Conservation (phyloP, 2,329 filamentous ascomycete species). For the Knoxdaviesia proteae region DNA sequence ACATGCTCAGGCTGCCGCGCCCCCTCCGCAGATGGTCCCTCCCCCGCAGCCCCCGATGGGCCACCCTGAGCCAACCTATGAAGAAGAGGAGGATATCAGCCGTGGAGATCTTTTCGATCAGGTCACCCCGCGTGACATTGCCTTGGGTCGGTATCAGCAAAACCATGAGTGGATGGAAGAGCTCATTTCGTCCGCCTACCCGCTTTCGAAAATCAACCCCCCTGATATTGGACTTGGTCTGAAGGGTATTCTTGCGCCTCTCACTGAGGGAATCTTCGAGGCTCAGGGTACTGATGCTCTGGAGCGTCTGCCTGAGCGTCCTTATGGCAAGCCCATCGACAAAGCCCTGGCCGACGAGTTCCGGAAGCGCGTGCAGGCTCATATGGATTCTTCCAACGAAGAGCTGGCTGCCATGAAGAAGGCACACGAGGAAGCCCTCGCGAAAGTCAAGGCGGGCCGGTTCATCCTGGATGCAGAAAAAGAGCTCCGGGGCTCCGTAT, state of each 20-base stretch:
- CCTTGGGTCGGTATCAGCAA: conserved; percentile 67
- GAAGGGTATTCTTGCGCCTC: conserved; percentile 57
- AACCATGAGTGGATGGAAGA: conserved; percentile 99
- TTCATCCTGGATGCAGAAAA: conserved; percentile 55
- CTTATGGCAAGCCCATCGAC: conserved; percentile 45
- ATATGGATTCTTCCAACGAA: conserved; percentile 49
- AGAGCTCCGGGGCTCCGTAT: conserved; percentile 45
- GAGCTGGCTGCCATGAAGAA: conserved; percentile 75
- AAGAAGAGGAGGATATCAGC: conserved; percentile 79
- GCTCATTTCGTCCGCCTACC: conserved; percentile 75
- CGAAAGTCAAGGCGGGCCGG: conserved; percentile 50
- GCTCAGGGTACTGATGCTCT: conserved; percentile 29
- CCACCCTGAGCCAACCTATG: conserved; percentile 28
- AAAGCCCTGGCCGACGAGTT: conserved; percentile 67
- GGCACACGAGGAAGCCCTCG: conserved; percentile 55
- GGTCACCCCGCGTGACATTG: conserved; percentile 75
- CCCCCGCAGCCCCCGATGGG: conserved; percentile 16
- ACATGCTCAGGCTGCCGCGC: conserved; percentile 12
- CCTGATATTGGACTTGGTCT: conserved; percentile 72
- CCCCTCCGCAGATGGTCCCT: conserved; percentile 5
- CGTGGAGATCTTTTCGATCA: conserved; percentile 79
- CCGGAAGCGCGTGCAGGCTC: conserved; percentile 52
- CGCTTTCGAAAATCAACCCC: conserved; percentile 65
- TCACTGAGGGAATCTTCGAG: conserved; percentile 76
- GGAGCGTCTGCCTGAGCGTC: conserved; percentile 27